Evolutionary conservation across 148 eudicot genomes (phyloP).

Genomic region (Polygonum aviculare): DNA sequence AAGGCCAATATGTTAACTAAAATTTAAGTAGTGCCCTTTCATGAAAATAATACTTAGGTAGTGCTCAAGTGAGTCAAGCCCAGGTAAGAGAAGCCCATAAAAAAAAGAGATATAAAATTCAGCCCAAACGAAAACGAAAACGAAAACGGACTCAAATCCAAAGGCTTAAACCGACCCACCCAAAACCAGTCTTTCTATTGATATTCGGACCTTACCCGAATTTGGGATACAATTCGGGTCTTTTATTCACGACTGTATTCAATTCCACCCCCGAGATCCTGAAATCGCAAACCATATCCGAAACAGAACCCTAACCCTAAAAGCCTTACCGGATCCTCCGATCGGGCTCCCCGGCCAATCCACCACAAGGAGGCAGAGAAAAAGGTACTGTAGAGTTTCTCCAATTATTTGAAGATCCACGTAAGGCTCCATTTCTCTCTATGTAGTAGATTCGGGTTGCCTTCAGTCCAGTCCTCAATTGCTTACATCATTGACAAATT

Average conservation of each 20-base stretch:
- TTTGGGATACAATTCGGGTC: constrained; percentile 7
- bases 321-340: constrained; percentile 9
- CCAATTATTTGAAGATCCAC: constrained; percentile 7
- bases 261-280: not conserved
- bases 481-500: not conserved
- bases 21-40: too few relatives aligned
- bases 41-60: too few relatives aligned
- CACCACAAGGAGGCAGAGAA: not conserved
- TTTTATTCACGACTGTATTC: not conserved
- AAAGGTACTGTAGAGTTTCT: constrained; percentile 5
- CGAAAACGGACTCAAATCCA: not conserved
- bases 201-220: not conserved
- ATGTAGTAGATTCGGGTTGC: not conserved
- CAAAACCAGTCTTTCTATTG: not conserved
- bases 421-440: not conserved
- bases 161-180: constrained; percentile 1
- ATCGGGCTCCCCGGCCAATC: constrained; percentile 9
- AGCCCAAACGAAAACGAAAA: not conserved
- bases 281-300: constrained; percentile 7
- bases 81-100: not conserved
- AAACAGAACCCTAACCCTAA: constrained; percentile 10
- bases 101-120: not conserved
- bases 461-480: not conserved
- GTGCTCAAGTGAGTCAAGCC: not conserved
- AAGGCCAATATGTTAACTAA: too few relatives aligned